Evolutionary conservation across 2,329 filamentous ascomycete species (phyloP), one percentile per base, ranked within the genome.

Genomic region (Penicillium frequentans): DNA sequence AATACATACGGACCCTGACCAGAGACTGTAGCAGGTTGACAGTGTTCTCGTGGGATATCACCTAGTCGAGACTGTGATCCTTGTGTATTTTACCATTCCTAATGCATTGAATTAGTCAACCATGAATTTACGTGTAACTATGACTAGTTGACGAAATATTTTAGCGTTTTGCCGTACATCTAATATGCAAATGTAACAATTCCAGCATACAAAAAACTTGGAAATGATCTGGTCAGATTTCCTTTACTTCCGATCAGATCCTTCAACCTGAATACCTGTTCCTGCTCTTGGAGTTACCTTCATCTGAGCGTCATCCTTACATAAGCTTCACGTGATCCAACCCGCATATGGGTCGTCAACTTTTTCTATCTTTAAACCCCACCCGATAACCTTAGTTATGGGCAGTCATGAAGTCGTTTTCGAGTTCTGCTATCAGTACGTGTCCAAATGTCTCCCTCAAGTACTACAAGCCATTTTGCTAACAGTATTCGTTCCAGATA

Each of bases 391-490:
- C 29, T 51, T 43, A 67, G 66, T 61, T 53, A 71, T 69, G 67
- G 62, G 49, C 53, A 60, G 60, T 56, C 55, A 77, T 77, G 75
- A 74, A 81, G 73, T 78, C 81, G 21, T 77, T 84, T 45, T 82
- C 82, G 58, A 83, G 80, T 65, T 84, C 82, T 54, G 81, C 78
- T 43, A 82, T 84, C 60, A 81, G 79, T 80, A 71, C 66, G 75
- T 70, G 16, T 29, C 51, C 42, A 29, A 31, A n/a, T 13, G 0
- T 19, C 24, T 31, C 23, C 44, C 33, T 9, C 3, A n/a, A 5
- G 8, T 23, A 14, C 13, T 24, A n/a, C 26, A 27, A 5, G 16
- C 27, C 6, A 21, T 2, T 21, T 46, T 33, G 24, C 46, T 52
- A 14, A 56, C 48, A 6, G 11, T 1, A n/a, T 47, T 31, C 37